Evolutionary conservation across 1,284 basidiomycete species (phyloP).

Genomic region (Ustilago crameri): DNA sequence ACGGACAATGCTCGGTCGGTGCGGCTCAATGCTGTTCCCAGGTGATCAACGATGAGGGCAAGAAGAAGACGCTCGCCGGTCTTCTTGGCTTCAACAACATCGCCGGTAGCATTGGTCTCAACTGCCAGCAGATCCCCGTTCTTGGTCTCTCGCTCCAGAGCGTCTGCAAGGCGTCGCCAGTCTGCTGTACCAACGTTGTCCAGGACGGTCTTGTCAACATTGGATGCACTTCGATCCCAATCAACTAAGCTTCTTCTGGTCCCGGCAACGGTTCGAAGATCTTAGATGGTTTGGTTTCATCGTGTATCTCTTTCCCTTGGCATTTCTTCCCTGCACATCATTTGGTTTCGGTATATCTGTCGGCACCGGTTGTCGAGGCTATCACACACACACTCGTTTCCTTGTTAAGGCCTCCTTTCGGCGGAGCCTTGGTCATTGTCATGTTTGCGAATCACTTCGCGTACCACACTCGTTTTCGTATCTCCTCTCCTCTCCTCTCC

Average conservation of each 20-base stretch:
- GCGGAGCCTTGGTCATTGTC: conserved; percentile 24
- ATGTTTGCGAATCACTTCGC: conserved; percentile 11
- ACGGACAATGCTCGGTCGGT: conserved; percentile 53
- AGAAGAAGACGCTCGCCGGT: conserved; percentile 53
- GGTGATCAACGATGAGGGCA: conserved; percentile 44
- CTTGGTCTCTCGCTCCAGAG: conserved; percentile 37
- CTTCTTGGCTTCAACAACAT: conserved; percentile 49
- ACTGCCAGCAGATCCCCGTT: conserved; percentile 53
- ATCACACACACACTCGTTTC: conserved; percentile 12
- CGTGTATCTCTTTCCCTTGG: background rate
- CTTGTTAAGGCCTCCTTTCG: conserved; percentile 2
- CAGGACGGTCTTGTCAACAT: conserved; percentile 59
- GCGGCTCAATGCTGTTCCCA: conserved; percentile 50
- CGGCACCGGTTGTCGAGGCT: conserved; percentile 33
- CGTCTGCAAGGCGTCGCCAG: conserved; percentile 50
- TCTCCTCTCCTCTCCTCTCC: conserved; percentile 5
- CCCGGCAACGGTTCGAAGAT: conserved; percentile 5
- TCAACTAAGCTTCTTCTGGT: conserved; percentile 44
- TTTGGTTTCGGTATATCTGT: conserved; percentile 8
- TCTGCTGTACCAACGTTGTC: conserved; percentile 54
- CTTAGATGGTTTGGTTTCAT: background rate
- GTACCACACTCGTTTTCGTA: conserved; percentile 15
- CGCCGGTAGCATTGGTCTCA: conserved; percentile 47
- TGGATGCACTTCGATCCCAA: conserved; percentile 53
- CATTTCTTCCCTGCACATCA: conserved; percentile 10